Conservation (phyloP, 2,329 filamentous ascomycete genomes). For the Massarina eburnea region DNA sequence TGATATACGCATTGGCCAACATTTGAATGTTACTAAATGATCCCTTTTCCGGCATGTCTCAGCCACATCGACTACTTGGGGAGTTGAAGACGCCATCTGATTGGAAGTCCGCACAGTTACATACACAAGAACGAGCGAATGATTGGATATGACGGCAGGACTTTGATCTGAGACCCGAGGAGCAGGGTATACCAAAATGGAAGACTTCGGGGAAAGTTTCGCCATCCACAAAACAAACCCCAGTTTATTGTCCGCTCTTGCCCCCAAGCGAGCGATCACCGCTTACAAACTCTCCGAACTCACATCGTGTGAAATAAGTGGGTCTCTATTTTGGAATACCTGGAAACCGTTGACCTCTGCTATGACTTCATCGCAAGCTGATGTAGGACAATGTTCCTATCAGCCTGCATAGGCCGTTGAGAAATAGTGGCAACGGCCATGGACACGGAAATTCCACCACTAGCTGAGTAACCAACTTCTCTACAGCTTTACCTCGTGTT, state of each 20-base stretch:
- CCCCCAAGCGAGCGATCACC: conserved; percentile 19
- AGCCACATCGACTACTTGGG: conserved; percentile 10
- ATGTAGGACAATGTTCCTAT: conserved; percentile 15
- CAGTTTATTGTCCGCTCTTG: conserved; percentile 20
- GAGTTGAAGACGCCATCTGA: background rate
- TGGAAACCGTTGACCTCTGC: conserved; percentile 4
- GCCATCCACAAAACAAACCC: conserved; percentile 7
- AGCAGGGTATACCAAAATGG: conserved; percentile 14
- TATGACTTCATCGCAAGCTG: conserved; percentile 28
- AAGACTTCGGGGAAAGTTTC: conserved; percentile 26
- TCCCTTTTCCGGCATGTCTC: conserved; percentile 11
- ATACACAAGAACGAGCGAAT: conserved; percentile 3
- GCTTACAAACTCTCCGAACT: conserved; percentile 35
- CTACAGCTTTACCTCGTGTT: conserved; percentile 26
- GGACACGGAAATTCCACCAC: conserved; percentile 22
- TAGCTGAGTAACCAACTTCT: conserved; percentile 35
- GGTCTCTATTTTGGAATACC: conserved; percentile 20
- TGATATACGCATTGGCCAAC: too few species aligned
- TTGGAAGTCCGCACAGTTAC: conserved; percentile 1
- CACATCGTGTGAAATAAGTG: conserved; percentile 14
- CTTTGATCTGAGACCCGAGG: conserved; percentile 18
- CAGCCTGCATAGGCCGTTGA: conserved; percentile 7
- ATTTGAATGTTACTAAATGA: background rate
- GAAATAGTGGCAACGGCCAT: conserved; percentile 13
- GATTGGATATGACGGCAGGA: conserved; percentile 18